These are phyloP conservation scores for Talaromyces sp. DNA, from an alignment of 2,329 filamentous ascomycete species.

Conservation along the genomic window DNA sequence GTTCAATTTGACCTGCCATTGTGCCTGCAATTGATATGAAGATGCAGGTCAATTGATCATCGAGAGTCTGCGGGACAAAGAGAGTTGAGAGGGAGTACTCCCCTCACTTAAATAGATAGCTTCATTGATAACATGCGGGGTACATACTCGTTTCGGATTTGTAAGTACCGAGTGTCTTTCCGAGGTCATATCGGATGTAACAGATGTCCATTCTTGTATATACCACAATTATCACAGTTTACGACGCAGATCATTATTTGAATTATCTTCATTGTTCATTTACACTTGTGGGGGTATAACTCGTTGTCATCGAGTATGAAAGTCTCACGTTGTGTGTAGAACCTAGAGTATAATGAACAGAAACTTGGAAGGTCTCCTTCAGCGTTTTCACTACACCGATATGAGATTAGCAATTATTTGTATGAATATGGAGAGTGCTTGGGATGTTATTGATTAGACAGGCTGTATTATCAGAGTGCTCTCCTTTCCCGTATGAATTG, in stretches of 20 bases:
- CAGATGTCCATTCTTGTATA: background rate
- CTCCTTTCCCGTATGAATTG: too few species aligned
- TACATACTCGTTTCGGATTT: background rate
- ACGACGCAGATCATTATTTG: background rate
- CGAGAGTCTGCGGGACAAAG: background rate
- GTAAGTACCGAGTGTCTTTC: background rate
- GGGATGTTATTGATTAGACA: too few species aligned
- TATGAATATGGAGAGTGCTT: too few species aligned
- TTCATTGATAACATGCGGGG: background rate
- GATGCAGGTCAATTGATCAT: background rate
- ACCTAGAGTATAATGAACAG: too few species aligned
- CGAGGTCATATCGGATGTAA: background rate
- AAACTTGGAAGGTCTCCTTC: too few species aligned
- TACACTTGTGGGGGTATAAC: too few species aligned
- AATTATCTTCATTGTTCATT: too few species aligned
- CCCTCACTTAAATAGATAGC: background rate
- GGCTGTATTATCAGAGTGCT: too few species aligned
- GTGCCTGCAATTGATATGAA: background rate
- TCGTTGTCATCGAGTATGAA: background rate
- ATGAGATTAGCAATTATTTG: too few species aligned
- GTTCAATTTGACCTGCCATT: constrained; percentile 24
- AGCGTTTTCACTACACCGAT: too few species aligned
- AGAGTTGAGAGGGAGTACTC: background rate
- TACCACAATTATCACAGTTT: background rate
- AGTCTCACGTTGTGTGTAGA: background rate